Evolutionary conservation across 805 yeast species (phyloP), one percentile per base, ranked within the genome.

Genomic region (Pichia manshurica): DNA sequence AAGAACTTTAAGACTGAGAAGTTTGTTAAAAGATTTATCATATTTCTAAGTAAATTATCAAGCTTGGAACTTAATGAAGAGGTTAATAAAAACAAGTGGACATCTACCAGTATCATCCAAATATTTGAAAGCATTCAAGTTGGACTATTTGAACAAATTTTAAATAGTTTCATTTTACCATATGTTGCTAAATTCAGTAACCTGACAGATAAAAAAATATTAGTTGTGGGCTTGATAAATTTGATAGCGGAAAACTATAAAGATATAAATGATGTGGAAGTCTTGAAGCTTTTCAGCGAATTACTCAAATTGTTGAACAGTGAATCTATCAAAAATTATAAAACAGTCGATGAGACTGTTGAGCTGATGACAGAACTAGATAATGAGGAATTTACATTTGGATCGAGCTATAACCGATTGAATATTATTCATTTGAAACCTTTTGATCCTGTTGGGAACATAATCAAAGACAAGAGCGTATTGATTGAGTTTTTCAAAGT

Each of bases 1-100:
- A 91, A 89, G 59, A 78, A 74, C 52, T 78, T 89, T 0, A 77
- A 86, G 61, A 88, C 96, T 2, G 96, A 88, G 47, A 84, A 83
- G 62, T 91, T 76, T 62, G 79, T 85, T 23, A 79, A 84, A 54
- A 75, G 82, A 56, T 77, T 91, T 51, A 75, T 84, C 16, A 68
- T 82, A 2, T 86, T 90, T 57, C 58, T 86, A 10, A 74, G 66
- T 39, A 57, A 63, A 15, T 46, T 67, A 12, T 57, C 59, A 41
- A 52, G 54, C 44, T 55, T 57, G 29, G 50, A 56, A 2, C 46
- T 60, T 3, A 57, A 66, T n/a, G 63, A 65, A 46, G 57, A 66
- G 1, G 63, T 62, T 28, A 52, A 58, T 37, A 57, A 51, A 17
- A 61, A 62, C 35, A 34, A 45, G 7, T 53, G 67, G 51, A 54